phyloP scores from a whole-genome alignment of 2,329 filamentous ascomycete genomes.

The Blastomyces parvus region DNA sequence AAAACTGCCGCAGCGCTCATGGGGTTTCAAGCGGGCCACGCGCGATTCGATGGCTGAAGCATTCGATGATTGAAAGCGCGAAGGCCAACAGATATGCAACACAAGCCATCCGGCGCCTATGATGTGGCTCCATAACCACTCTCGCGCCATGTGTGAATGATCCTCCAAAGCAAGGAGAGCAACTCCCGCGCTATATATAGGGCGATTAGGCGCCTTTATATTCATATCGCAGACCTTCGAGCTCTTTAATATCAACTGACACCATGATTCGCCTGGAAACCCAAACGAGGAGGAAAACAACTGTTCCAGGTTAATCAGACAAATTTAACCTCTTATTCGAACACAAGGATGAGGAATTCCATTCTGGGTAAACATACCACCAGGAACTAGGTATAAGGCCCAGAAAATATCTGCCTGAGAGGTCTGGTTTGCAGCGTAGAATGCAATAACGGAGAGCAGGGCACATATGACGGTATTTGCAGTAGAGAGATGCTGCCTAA shows the following conservation, averaged over 20 bases:
- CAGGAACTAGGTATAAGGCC: constrained; percentile 30
- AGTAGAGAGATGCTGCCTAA: constrained; percentile 18
- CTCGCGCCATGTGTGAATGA: background rate
- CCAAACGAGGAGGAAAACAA: constrained; percentile 25
- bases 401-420: constrained; percentile 16
- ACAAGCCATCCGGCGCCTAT: background rate
- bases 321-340: background rate
- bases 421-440: constrained; percentile 16
- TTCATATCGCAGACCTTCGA: constrained; percentile 33
- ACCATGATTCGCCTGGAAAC: constrained; percentile 29
- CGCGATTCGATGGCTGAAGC: background rate
- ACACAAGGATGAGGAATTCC: background rate
- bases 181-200: background rate
- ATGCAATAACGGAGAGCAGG: constrained; percentile 23
- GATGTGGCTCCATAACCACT: background rate
- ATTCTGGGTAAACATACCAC: constrained; percentile 23
- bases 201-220: constrained; percentile 31
- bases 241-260: constrained; percentile 31
- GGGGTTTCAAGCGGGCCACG: background rate
- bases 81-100: background rate
- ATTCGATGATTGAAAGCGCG: background rate
- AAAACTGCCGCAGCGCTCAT: background rate
- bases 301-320: constrained; percentile 17
- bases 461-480: constrained; percentile 25
- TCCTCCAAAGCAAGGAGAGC: background rate